Conservation (phyloP, 306 rosid species). For the Quercus mongolica region DNA sequence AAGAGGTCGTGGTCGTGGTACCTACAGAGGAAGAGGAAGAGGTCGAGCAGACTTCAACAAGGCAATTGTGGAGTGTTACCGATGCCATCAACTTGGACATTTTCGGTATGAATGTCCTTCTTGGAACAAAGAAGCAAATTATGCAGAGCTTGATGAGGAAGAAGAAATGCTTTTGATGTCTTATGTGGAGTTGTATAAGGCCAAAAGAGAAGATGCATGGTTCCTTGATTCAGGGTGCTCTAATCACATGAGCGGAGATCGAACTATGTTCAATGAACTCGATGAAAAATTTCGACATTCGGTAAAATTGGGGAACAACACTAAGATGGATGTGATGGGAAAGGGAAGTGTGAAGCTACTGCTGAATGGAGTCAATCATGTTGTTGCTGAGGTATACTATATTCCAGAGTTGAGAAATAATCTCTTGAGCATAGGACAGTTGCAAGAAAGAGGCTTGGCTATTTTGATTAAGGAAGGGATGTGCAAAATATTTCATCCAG, state of each 20-base stretch:
- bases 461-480: not conserved
- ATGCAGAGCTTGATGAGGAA: constrained; percentile 13
- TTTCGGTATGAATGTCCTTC: constrained; percentile 12
- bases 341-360: constrained; percentile 5
- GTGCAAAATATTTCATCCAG: not conserved
- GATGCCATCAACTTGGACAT: constrained; percentile 19
- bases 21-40: not conserved
- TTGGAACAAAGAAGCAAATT: constrained; percentile 8
- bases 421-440: not conserved
- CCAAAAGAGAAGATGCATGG: constrained; percentile 16
- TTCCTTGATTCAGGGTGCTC: constrained; percentile 9
- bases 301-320: not conserved
- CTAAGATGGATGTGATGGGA: constrained; percentile 11
- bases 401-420: constrained; percentile 3
- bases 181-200: not conserved
- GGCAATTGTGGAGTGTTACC: constrained; percentile 10
- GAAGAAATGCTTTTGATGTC: constrained; percentile 18
- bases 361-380: not conserved
- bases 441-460: constrained; percentile 5
- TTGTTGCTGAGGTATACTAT: constrained; percentile 9
- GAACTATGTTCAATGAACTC: constrained; percentile 11
- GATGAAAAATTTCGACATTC: constrained; percentile 1
- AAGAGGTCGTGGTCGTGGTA: constrained; percentile 12
- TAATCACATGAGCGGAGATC: constrained; percentile 1
- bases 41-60: not conserved